Conservation (phyloP, 345 rosid genomes). For the Populus pruinosa region DNA sequence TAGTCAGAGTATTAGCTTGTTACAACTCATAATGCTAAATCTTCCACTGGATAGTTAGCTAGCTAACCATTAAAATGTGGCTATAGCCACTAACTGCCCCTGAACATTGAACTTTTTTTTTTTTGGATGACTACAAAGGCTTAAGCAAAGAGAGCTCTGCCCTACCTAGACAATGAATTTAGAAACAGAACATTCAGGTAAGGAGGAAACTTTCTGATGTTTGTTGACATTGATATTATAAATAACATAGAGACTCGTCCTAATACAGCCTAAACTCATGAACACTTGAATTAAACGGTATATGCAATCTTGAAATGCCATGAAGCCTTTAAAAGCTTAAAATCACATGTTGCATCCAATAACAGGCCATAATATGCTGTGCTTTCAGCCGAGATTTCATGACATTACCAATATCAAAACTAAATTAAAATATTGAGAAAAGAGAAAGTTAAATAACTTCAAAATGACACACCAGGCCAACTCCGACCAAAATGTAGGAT, state of each 20-base stretch:
- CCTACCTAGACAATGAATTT: conserved; percentile 1
- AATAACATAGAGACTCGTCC: neutral
- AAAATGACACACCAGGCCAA: conserved; percentile 89
- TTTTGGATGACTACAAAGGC: neutral
- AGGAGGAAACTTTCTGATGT: neutral
- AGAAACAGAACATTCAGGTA: neutral
- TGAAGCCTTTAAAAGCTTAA: neutral
- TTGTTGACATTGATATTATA: neutral
- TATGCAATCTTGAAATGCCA: neutral
- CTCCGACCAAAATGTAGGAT: conserved; percentile 79
- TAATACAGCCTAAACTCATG: neutral
- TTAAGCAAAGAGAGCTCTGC: neutral
- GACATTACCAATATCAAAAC: neutral
- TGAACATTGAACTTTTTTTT: neutral
- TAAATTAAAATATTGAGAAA: neutral
- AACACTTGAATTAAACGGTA: neutral
- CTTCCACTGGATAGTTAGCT: neutral
- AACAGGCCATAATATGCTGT: neutral
- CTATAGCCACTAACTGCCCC: neutral
- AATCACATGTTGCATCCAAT: neutral
- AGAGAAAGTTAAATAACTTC: neutral
- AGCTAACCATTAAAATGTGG: neutral
- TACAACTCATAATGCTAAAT: neutral
- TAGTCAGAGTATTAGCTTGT: neutral
- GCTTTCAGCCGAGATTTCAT: neutral